phyloP scores from a whole-genome alignment of 2,329 filamentous ascomycete genomes.

The Metarhizium album region DNA sequence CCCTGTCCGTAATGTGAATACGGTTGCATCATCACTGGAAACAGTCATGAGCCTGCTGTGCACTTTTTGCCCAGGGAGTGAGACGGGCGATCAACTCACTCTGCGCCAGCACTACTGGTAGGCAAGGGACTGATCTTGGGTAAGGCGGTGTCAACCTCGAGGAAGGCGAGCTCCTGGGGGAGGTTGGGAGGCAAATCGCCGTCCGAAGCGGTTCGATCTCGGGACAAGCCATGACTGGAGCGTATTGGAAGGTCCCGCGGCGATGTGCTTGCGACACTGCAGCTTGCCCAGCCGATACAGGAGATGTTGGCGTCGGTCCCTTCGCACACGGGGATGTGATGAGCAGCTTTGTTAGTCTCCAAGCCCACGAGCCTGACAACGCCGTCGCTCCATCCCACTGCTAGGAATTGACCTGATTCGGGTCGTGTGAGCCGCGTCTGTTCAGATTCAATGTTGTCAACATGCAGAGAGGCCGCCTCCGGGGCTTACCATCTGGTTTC shows the following conservation, averaged over 20 bases:
- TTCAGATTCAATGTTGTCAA: neutral
- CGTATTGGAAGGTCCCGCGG: conserved; percentile 2
- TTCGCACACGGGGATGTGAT: conserved; percentile 51
- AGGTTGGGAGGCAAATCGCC: conserved; percentile 36
- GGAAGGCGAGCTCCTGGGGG: conserved; percentile 60
- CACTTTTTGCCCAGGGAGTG: neutral
- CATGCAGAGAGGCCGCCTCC: neutral
- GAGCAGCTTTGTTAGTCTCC: conserved; percentile 71
- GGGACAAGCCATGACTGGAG: conserved; percentile 9
- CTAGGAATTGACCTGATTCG: conserved; percentile 59
- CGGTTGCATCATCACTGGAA: conserved; percentile 39
- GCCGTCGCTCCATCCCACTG: conserved; percentile 76
- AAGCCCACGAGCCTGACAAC: conserved; percentile 65
- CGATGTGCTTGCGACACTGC: conserved; percentile 24
- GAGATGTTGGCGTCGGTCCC: conserved; percentile 32
- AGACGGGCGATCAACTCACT: conserved; percentile 33
- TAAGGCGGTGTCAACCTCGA: conserved; percentile 66
- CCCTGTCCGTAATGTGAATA: conserved; percentile 60
- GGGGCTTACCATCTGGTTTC: conserved; percentile 53
- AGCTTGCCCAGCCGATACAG: conserved; percentile 44
- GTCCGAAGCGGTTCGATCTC: conserved; percentile 4
- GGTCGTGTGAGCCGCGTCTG: neutral
- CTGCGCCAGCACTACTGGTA: conserved; percentile 44
- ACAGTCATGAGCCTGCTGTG: neutral
- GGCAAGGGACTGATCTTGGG: conserved; percentile 67